Evolutionary conservation across 1,284 basidiomycete species (phyloP).

Genomic region (Volvariella volvacea): DNA sequence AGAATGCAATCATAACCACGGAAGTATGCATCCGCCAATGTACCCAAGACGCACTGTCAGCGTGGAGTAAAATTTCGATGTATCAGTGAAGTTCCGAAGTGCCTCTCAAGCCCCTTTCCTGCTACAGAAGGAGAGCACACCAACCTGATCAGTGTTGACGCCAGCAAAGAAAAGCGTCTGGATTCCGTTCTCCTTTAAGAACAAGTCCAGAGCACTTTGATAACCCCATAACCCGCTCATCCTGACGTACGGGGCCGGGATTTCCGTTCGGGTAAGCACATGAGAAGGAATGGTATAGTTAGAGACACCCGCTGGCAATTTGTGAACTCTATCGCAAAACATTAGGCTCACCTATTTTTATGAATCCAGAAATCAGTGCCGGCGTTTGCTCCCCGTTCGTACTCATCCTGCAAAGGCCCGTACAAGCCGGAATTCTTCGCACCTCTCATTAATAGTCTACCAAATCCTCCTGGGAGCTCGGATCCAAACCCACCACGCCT

Average conservation of each 20-base stretch:
- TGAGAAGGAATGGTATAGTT: no score
- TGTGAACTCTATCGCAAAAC: neutral
- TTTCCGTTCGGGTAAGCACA: neutral
- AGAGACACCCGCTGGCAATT: no score
- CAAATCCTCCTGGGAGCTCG: conserved; percentile 42
- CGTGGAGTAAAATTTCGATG: conserved; percentile 1
- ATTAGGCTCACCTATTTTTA: conserved; percentile 51
- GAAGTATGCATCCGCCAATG: conserved; percentile 56
- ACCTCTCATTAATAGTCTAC: conserved; percentile 51
- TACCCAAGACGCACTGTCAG: conserved; percentile 57
- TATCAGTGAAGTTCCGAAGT: no score
- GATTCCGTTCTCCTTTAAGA: conserved; percentile 56
- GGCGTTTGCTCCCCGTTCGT: conserved; percentile 38
- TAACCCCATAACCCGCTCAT: conserved; percentile 66
- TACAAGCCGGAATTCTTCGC: conserved; percentile 48
- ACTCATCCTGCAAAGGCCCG: conserved; percentile 52
- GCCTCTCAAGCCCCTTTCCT: no score
- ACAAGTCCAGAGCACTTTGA: conserved; percentile 52
- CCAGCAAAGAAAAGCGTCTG: conserved; percentile 57
- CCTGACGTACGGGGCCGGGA: conserved; percentile 24
- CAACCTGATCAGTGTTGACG: conserved; percentile 63
- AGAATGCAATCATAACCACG: conserved; percentile 58
- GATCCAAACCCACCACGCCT: conserved; percentile 54
- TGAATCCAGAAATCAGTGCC: conserved; percentile 68
- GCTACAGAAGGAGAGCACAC: no score